Conservation (phyloP, 306 rosid species). For the Citrullus mucosospermus region DNA sequence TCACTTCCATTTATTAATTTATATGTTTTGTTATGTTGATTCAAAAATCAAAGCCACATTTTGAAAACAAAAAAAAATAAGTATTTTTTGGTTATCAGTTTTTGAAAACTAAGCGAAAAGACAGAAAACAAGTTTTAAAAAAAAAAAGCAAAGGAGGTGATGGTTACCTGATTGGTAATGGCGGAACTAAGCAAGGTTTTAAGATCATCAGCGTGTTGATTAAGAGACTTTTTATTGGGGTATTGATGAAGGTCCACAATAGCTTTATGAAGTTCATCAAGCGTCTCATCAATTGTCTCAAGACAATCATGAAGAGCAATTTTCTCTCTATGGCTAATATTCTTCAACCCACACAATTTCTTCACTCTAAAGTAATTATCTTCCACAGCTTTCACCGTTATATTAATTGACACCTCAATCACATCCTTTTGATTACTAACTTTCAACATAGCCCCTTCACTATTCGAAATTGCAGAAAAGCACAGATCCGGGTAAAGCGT, state of each 20-base stretch:
- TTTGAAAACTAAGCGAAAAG: too few relatives aligned
- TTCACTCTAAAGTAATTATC: slow-evolving; percentile 31
- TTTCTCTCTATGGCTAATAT: slow-evolving; percentile 41
- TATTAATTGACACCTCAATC: slow-evolving; percentile 31
- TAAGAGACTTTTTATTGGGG: slow-evolving; percentile 34
- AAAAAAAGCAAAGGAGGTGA: too few relatives aligned
- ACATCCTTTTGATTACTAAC: slow-evolving; percentile 34
- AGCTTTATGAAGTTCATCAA: slow-evolving; percentile 45
- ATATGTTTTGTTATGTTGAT: too few relatives aligned
- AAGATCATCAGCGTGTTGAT: slow-evolving; percentile 56
- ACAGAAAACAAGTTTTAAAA: too few relatives aligned
- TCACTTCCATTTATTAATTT: too few relatives aligned
- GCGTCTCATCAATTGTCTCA: slow-evolving; percentile 51
- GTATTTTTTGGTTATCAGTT: too few relatives aligned
- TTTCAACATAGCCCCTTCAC: slow-evolving; percentile 16
- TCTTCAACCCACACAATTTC: slow-evolving; percentile 15
- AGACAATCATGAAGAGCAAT: slow-evolving; percentile 61
- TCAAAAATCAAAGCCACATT: too few relatives aligned
- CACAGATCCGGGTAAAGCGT: slow-evolving; percentile 67
- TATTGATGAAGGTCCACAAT: slow-evolving; percentile 25
- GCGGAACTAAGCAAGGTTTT: slow-evolving; percentile 62
- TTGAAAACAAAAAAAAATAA: too few relatives aligned
- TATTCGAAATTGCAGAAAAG: slow-evolving; percentile 39
- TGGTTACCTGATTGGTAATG: slow-evolving; percentile 45
- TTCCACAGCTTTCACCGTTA: slow-evolving; percentile 35